Evolutionary conservation across 2,329 filamentous ascomycete species (phyloP), one percentile per base, ranked within the genome.

Genomic region (Cladosporium halotolerans): DNA sequence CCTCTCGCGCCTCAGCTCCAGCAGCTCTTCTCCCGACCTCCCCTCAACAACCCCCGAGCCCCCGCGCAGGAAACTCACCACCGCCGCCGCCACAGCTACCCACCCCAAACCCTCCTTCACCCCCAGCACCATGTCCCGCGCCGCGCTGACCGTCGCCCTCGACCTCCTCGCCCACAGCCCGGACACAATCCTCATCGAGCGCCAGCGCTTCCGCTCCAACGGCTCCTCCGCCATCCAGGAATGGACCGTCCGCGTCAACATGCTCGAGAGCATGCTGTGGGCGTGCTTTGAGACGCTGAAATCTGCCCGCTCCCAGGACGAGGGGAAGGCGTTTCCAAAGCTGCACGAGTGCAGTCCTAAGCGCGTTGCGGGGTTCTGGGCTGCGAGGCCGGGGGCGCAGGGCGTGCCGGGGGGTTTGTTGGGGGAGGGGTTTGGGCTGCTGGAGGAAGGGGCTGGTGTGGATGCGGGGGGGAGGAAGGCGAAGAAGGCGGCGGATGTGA

Each of bases 161-260:
- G 69, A 74, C 1, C 72, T 84, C 0, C 60, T 84, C 0, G 60
- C 62, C 3, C 76, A 83, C 52, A 67, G 75, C 0, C 88, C 88
- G 0, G 83, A 82, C 3, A 78, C 86, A 49, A 75, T 95, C 31
- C 73, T 93, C 1, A 89, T 95, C 54, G 82, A 85, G 62, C 74
- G 80, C 1, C 82, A 85, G 59, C 75, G 82, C 9, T 84, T 74
- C 65, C 83, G 89, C 2, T 84, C 82, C 2, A 78, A 76, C n/a
- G 80, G 85, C 8, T 77, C 73, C 0, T 72, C 80, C 0, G 79
- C 82, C 0, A 82, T 95, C 1, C 80, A 84, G 55, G 88, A 95
- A 69, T 95, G 89, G 89, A 92, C 88, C 3, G 67, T 93, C 39
- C 77, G 88, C 1, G 88, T 95, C 8, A 92, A 92, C 60, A 84